Evolutionary conservation across 2,329 filamentous ascomycete species (phyloP).

Genomic region (Clarireedia monteithiana): DNA sequence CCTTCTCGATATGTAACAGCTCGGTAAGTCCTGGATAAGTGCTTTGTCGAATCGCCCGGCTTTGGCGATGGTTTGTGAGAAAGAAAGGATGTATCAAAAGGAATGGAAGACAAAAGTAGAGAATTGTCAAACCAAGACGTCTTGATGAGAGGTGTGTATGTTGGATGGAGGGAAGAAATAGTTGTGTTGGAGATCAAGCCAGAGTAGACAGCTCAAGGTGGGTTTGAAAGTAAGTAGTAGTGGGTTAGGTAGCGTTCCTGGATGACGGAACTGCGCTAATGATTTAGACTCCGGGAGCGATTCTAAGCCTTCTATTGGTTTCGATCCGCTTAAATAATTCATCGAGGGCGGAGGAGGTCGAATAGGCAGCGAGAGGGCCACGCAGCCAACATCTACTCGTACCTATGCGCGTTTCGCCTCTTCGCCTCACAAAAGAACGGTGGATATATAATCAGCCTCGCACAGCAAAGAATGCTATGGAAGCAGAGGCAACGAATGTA

Average conservation of each 20-base stretch:
- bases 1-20: constrained; percentile 1
- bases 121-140: neutral
- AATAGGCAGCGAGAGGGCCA: constrained; percentile 6
- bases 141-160: neutral
- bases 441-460: neutral
- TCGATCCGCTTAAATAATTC: constrained; percentile 7
- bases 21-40: neutral
- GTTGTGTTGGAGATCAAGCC: constrained; percentile 4
- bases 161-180: neutral
- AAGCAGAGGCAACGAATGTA: no score
- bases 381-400: neutral
- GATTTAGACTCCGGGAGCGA: neutral
- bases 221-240: neutral
- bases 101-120: neutral
- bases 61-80: neutral
- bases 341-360: neutral
- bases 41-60: neutral
- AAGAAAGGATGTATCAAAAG: neutral
- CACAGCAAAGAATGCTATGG: no score
- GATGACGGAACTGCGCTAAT: constrained; percentile 10
- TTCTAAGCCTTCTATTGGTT: constrained; percentile 5
- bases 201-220: constrained; percentile 4
- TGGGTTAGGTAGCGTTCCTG: constrained; percentile 5
- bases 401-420: neutral
- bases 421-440: neutral